phyloP scores from a whole-genome alignment of 164 flowering plant genomes.

The Berberis thunbergii region DNA sequence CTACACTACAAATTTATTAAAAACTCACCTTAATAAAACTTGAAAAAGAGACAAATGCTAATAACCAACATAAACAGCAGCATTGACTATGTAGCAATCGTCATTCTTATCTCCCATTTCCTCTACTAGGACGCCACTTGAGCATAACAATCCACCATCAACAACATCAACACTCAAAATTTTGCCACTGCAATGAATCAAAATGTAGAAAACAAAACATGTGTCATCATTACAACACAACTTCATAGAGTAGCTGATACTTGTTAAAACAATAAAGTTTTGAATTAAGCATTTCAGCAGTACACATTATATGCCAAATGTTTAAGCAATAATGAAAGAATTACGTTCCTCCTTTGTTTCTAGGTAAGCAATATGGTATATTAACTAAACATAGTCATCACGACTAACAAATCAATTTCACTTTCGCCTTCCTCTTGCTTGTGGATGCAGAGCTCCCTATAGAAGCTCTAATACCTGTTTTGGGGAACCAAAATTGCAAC shows the following conservation, averaged over 20 bases:
- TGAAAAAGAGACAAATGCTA: conserved; percentile 16
- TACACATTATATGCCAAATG: too few relatives aligned
- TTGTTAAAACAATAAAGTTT: too few relatives aligned
- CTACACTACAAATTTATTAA: background rate
- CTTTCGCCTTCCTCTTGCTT: too few relatives aligned
- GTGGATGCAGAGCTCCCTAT: too few relatives aligned
- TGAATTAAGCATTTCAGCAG: too few relatives aligned
- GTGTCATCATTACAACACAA: background rate
- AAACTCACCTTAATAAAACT: conserved; percentile 1
- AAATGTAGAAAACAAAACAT: background rate
- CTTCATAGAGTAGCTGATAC: background rate
- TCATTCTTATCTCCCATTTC: conserved; percentile 97
- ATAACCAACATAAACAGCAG: conserved; percentile 94
- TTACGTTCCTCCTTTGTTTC: too few relatives aligned
- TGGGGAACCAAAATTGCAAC: too few relatives aligned
- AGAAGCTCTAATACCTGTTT: too few relatives aligned
- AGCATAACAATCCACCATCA: conserved; percentile 93
- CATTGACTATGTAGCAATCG: conserved; percentile 91
- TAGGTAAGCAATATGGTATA: too few relatives aligned
- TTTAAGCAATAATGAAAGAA: too few relatives aligned
- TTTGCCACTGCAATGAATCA: conserved; percentile 46
- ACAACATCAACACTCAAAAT: conserved; percentile 69
- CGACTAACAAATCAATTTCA: too few relatives aligned
- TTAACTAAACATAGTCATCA: too few relatives aligned
- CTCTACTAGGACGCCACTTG: conserved; percentile 82